Evolutionary conservation across 2,329 filamentous ascomycete species (phyloP).

Genomic region (Penicillium occitanis): DNA sequence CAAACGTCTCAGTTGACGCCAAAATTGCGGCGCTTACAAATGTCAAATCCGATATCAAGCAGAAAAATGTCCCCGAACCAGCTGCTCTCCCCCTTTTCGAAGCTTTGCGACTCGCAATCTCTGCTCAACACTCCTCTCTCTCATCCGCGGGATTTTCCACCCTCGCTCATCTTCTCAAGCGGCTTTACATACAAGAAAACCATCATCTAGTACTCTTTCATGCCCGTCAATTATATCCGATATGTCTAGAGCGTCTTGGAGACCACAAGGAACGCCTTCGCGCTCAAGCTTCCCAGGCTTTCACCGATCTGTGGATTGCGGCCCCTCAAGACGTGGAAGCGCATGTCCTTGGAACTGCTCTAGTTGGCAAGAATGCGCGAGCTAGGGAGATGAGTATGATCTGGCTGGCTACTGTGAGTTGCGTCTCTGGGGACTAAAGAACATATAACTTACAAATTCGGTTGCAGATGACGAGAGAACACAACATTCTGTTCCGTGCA

Average conservation of each 20-base stretch:
- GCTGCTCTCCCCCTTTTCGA: slow-evolving; percentile 76
- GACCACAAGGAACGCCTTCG: slow-evolving; percentile 86
- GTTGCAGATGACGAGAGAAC: slow-evolving; percentile 72
- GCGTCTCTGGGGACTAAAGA: background rate
- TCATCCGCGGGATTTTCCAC: slow-evolving; percentile 83
- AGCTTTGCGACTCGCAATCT: slow-evolving; percentile 71
- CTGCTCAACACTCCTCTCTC: slow-evolving; percentile 73
- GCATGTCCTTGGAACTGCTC: slow-evolving; percentile 72
- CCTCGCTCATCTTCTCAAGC: slow-evolving; percentile 81
- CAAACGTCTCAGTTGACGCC: slow-evolving; percentile 66
- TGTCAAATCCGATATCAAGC: slow-evolving; percentile 87
- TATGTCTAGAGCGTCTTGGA: slow-evolving; percentile 80
- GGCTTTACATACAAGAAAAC: slow-evolving; percentile 80
- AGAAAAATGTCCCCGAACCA: slow-evolving; percentile 78
- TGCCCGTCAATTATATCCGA: slow-evolving; percentile 67
- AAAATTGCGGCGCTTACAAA: slow-evolving; percentile 70
- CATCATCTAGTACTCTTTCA: slow-evolving; percentile 68
- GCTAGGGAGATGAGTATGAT: slow-evolving; percentile 82
- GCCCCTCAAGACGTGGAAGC: slow-evolving; percentile 74
- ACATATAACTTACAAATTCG: background rate
- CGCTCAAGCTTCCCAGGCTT: slow-evolving; percentile 68
- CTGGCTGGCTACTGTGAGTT: slow-evolving; percentile 73
- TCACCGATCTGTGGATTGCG: slow-evolving; percentile 73
- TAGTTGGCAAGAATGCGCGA: slow-evolving; percentile 76
- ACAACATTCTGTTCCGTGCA: slow-evolving; percentile 74